Percentiles rank a stretch among this genome's conserved stretches.
Conservation (phyloP, 2,329 filamentous ascomycete genomes). For the Rhytidhysteron rufulum region DNA sequence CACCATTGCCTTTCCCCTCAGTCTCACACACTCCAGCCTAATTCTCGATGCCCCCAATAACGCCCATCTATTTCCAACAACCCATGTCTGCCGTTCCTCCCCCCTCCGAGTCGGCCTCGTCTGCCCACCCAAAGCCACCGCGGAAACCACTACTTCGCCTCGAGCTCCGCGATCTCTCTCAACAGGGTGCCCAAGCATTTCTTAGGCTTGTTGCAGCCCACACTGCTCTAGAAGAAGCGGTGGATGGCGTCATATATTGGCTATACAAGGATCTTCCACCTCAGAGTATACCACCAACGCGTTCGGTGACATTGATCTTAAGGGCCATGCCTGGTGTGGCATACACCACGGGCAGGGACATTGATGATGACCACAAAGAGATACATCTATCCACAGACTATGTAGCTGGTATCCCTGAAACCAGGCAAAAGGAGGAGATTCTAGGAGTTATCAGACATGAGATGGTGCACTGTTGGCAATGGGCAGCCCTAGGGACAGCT, state of each 20-base stretch:
- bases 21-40: not conserved
- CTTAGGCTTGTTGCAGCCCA: slow-evolving; percentile 62
- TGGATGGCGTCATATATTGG: slow-evolving; percentile 64
- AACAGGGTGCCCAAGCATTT: slow-evolving; percentile 62
- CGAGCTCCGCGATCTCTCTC: slow-evolving; percentile 47
- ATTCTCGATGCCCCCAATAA: slow-evolving; percentile 16
- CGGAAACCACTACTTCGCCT: slow-evolving; percentile 46
- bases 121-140: slow-evolving; percentile 16
- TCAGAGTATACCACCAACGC: slow-evolving; percentile 57
- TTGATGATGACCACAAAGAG: slow-evolving; percentile 86
- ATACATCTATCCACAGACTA: slow-evolving; percentile 84
- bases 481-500: slow-evolving; percentile 57
- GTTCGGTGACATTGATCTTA: slow-evolving; percentile 80
- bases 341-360: slow-evolving; percentile 76
- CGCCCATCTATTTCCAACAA: slow-evolving; percentile 33
- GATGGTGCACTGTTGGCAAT: slow-evolving; percentile 92
- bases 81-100: slow-evolving; percentile 29
- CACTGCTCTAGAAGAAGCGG: slow-evolving; percentile 57
- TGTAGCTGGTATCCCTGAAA: slow-evolving; percentile 47
- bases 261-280: slow-evolving; percentile 56
- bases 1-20: not conserved
- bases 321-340: slow-evolving; percentile 79
- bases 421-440: slow-evolving; percentile 57
- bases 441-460: slow-evolving; percentile 84
- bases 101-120: slow-evolving; percentile 20